A percentile compares a stretch with the other conserved stretches of the same genome.
Evolutionary conservation across 306 rosid species (phyloP).

Genomic region (Adenanthera pavonina): DNA sequence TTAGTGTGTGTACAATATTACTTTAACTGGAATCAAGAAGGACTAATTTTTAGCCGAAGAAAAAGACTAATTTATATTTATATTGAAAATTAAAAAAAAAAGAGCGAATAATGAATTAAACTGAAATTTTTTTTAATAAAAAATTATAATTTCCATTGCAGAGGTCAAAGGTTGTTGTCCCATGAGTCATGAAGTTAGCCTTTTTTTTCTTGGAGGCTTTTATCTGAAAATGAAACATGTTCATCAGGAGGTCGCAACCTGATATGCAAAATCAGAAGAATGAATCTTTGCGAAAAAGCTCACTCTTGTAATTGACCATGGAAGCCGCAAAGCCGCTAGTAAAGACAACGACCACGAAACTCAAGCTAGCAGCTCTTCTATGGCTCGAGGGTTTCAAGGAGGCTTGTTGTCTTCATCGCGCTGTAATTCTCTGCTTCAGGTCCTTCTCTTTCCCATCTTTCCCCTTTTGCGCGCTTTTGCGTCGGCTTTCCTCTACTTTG

Average conservation of each 20-base stretch:
- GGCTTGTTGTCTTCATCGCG: constrained; percentile 92
- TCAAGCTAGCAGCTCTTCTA: constrained; percentile 46
- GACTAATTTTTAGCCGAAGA: too few species aligned
- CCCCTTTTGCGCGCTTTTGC: background rate
- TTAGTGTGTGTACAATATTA: too few species aligned
- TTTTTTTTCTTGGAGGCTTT: too few species aligned
- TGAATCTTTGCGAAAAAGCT: background rate
- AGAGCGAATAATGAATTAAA: background rate
- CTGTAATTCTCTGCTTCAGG: constrained; percentile 69
- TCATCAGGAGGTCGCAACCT: background rate
- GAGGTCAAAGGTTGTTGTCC: constrained; percentile 16
- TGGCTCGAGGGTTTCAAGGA: constrained; percentile 82
- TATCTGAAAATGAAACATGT: background rate
- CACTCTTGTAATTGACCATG: background rate
- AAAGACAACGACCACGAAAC: constrained; percentile 22
- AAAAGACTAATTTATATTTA: too few species aligned
- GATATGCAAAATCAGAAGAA: too few species aligned
- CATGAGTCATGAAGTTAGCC: background rate
- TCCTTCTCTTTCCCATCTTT: constrained; percentile 11
- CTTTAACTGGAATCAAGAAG: too few species aligned
- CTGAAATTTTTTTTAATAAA: background rate
- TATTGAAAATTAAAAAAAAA: too few species aligned
- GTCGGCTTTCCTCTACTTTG: constrained; percentile 8
- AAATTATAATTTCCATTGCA: background rate
- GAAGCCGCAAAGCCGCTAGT: background rate